These are phyloP conservation scores for Noccaea caerulescens DNA, from an alignment of 345 rosid genomes.

Conservation along the genomic window DNA sequence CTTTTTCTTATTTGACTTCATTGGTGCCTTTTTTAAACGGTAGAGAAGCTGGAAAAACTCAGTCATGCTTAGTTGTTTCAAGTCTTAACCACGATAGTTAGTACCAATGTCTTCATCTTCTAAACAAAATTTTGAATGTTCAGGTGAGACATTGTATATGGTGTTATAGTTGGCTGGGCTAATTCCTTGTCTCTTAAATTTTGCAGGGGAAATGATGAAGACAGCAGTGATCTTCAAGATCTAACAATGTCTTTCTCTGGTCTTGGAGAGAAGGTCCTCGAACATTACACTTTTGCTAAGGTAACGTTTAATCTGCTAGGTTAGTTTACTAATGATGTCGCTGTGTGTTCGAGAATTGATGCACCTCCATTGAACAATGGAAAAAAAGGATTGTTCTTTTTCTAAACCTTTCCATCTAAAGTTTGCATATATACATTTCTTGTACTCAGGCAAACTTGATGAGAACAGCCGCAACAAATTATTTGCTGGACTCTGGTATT, in stretches of 20 bases:
- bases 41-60: constrained; percentile 4
- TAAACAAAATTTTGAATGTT: not conserved
- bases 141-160: not conserved
- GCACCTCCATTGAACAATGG: not conserved
- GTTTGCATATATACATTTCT: not conserved
- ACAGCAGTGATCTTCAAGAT: constrained; percentile 72
- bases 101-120: not conserved
- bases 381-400: not conserved
- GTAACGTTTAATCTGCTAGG: constrained; percentile 43
- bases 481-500: constrained; percentile 81
- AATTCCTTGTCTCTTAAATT: not conserved
- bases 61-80: constrained; percentile 14
- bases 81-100: not conserved
- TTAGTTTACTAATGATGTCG: not conserved
- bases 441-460: constrained; percentile 76
- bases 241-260: constrained; percentile 73
- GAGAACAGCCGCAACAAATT: constrained; percentile 76
- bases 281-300: constrained; percentile 90
- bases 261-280: constrained; percentile 90
- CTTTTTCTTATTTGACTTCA: constrained; percentile 16
- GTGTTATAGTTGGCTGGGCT: not conserved
- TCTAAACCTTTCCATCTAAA: not conserved
- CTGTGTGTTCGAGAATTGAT: constrained; percentile 6
- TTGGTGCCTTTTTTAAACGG: constrained; percentile 7
- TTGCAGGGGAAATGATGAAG: constrained; percentile 68